Base-by-base conservation (phyloP, 305 asterid species). In the Fraxinus greggii region DNA sequence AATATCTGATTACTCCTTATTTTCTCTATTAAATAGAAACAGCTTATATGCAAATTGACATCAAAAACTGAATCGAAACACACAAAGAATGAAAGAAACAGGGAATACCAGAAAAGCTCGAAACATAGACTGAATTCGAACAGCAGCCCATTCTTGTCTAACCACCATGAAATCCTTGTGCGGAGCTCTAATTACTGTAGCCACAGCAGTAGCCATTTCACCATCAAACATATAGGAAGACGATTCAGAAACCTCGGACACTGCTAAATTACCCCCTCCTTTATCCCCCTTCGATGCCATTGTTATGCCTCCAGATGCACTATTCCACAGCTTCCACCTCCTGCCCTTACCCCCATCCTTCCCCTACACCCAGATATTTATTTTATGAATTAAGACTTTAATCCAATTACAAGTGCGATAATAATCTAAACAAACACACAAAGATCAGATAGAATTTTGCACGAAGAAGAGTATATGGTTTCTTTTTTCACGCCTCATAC, bases 241-340 rank as follows among this genome's bases (percentile, higher is more conserved):
- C 32, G 80, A 86, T n/a, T 90, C 94, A 0, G 93, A 89, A 0
- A 82, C 93, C 69, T 89, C 93, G 1, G 91, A 85, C 82, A 84
- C 95, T 72, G 86, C 73, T 83, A 69, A 76, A 74, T 80, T 79
- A 6, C 81, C 86, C n/a, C 83, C 79, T 54, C 90, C 85, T 89
- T 88, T 90, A 29, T 82, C 80, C 10, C 88, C 85, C 84, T 87
- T 90, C 2, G 90, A 81, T 31, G 84, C 79, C 82, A 80, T 28
- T 35, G 86, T 78, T 12, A 86, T 83, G 32, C 95, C 93, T 9
- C 92, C 94, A 0, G 98, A 91, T 4, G 89, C 88, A 78, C 90
- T 93, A 89, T 97, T 88, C 98, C 98, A 94, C 10, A 94, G 91
- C 95, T 84, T 92, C 98, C 98, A 93, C 82, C 88, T 94, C 76